Evolutionary conservation across 2,329 filamentous ascomycete genomes (phyloP), one percentile per base, ranked within the genome.

Genomic region (Triangularia verruculosa): DNA sequence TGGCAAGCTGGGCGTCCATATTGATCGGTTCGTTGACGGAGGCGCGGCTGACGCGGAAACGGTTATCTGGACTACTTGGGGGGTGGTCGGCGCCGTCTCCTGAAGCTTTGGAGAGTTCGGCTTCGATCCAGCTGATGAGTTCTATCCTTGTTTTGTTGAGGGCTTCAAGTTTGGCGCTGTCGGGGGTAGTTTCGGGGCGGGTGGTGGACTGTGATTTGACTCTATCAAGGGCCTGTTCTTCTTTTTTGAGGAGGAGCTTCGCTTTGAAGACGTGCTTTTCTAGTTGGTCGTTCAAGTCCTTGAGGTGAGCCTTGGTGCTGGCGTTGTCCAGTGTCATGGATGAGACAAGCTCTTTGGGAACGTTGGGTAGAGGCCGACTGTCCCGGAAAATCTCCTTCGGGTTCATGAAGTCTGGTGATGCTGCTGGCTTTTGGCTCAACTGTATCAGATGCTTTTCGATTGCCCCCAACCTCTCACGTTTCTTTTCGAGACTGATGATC

Each of bases 91-190:
- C 34, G 13, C 64, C 67, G 11, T 68, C 66, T 3, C 61, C 67
- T 28, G 80, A 78, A 1, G 85, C 84, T 61, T 83, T 84, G 59
- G 79, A 76, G 22, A 89, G 75, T 71, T 89, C 87, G 4, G 76
- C 77, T 72, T 89, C 87, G 62, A 89, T 88, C 87, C 87, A 89
- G 62, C 75, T 78, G 64, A 89, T 89, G 58, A 89, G 78, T 66
- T 85, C 83, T 59, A 83, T 82, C 15, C 87, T 80, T 11, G 86
- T 84, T 7, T 76, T 76, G 51, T 79, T 80, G 9, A 89, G 75
- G 13, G 87, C 87, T 56, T 80, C 77, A 2, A 86, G 68, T 66
- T 82, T 84, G 15, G 77, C 73, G 60, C 71, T 68, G 13, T 75
- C 72, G 11, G 72, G 69, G 43, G 80, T 68, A 17, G 71, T 71